A percentile compares a stretch with the other conserved stretches of the same genome.
phyloP scores from a whole-genome alignment of 2,329 filamentous ascomycete species.

The Sporothrix phasma region DNA sequence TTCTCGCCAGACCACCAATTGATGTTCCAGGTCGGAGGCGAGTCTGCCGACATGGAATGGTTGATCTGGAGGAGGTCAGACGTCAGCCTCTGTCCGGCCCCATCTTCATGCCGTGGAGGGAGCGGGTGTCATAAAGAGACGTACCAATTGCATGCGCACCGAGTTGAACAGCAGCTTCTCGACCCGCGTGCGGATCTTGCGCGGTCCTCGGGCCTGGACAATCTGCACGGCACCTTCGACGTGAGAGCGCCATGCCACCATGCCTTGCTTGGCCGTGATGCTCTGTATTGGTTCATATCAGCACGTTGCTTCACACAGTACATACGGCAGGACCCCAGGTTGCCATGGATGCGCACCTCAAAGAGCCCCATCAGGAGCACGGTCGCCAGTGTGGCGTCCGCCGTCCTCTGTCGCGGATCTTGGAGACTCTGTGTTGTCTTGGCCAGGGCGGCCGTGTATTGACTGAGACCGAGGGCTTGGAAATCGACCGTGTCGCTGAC shows the following conservation, averaged over 20 bases:
- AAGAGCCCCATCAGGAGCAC: background rate
- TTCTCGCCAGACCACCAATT: slow-evolving; percentile 51
- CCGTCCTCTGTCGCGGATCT: background rate
- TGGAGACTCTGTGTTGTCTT: background rate
- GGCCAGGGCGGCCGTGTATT: background rate
- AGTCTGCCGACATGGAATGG: slow-evolving; percentile 40
- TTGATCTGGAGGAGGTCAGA: background rate
- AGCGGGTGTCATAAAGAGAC: no score
- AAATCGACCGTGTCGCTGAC: background rate
- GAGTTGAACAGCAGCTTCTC: slow-evolving; percentile 48
- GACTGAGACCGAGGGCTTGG: background rate
- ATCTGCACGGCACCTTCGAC: slow-evolving; percentile 52
- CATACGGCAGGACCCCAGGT: background rate
- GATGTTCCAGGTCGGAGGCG: slow-evolving; percentile 40
- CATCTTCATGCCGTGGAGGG: no score
- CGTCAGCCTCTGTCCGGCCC: background rate
- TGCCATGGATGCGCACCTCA: background rate
- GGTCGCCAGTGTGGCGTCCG: background rate
- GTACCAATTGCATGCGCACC: slow-evolving; percentile 50
- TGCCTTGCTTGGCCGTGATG: slow-evolving; percentile 44
- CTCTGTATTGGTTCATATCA: slow-evolving; percentile 24
- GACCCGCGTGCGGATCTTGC: slow-evolving; percentile 42
- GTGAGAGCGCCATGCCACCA: slow-evolving; percentile 52
- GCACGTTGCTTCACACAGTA: no score
- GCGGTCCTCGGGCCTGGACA: slow-evolving; percentile 47